Evolutionary conservation across 2,329 filamentous ascomycete genomes (phyloP).

Genomic region (Drechslera avenae): DNA sequence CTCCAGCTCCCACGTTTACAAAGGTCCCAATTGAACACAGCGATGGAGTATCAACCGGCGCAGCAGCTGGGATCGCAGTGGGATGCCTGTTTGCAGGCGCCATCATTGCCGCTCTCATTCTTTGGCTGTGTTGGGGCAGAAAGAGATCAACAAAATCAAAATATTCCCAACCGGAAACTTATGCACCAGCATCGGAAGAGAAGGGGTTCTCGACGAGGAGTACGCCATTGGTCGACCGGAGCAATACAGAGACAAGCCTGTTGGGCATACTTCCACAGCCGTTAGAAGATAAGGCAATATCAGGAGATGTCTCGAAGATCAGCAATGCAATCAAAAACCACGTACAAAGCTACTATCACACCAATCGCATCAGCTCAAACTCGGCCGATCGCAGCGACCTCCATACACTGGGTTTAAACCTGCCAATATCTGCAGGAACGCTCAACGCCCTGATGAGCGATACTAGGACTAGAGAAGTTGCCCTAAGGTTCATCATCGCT

Average conservation of each 20-base stretch:
- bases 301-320: conserved; percentile 40
- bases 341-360: conserved; percentile 46
- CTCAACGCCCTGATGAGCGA: conserved; percentile 37
- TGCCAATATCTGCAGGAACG: conserved; percentile 31
- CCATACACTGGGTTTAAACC: conserved; percentile 24
- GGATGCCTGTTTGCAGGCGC: conserved; percentile 43
- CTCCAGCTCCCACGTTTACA: no score
- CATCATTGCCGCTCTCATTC: conserved; percentile 25
- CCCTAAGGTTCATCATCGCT: conserved; percentile 40
- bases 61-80: conserved; percentile 46
- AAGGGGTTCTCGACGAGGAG: conserved; percentile 23
- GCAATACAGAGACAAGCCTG: conserved; percentile 9
- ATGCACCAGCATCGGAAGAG: conserved; percentile 22
- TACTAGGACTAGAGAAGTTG: conserved; percentile 33
- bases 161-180: conserved; percentile 10
- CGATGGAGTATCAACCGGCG: conserved; percentile 27
- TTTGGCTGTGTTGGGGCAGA: conserved; percentile 30
- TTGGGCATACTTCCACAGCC: conserved; percentile 41
- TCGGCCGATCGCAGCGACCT: conserved; percentile 32
- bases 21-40: no score
- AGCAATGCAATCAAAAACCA: conserved; percentile 45
- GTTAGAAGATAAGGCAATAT: conserved; percentile 40
- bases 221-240: conserved; percentile 18
- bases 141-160: not conserved
- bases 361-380: conserved; percentile 21